Base-by-base conservation (phyloP, 1,284 basidiomycete genomes). In the Cryptococcus wingfieldii region DNA sequence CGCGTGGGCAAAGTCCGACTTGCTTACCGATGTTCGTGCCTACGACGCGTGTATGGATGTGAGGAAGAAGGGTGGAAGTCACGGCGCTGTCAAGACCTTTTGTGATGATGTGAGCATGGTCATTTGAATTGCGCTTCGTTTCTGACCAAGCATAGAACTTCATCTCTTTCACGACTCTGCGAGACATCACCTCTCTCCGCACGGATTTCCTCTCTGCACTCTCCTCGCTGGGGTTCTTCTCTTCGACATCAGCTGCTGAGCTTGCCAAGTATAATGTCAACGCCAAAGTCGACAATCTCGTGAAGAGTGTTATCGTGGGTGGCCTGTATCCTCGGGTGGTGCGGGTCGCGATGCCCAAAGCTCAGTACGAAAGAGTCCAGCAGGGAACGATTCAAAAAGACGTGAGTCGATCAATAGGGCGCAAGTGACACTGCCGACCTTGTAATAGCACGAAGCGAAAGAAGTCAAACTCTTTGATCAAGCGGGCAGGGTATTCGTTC, bases 281-380 rank as follows among this genome's bases (percentile, higher is more conserved):
- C 68, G 82, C 82, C 56, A 65, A 73, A 2, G 84, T 88, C 61
- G 79, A 81, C 49, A 89, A 88, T 67, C 81, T 94, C 19, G 75
- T 93, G 64, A 93, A 93, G 72, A 83, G 84, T 5, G 83, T 92
- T 61, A 81, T 94, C 27, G 83, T 90, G 8, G 89, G 89, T 13
- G 90, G 89, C 1, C 80, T 92, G 42, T 92, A 88, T 82, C 89
- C 90, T 5, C 84, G 84, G 41, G 82, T 90, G 42, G 87, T 85
- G 2, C 82, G 84, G 54, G 84, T 92, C 27, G 81, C 84, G 55
- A 80, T 90, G n/a, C 90, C 91, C 0, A 79, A 80, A 50, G 83
- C 86, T 6, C 88, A 88, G 70, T 94, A 89, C 68, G 88, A 92
- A 75, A 83, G 86, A 67, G 82, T 91, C 1, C 85, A 88, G 61